Conservation (phyloP, 352 stramenopile species). For the Globisporangium polare region DNA sequence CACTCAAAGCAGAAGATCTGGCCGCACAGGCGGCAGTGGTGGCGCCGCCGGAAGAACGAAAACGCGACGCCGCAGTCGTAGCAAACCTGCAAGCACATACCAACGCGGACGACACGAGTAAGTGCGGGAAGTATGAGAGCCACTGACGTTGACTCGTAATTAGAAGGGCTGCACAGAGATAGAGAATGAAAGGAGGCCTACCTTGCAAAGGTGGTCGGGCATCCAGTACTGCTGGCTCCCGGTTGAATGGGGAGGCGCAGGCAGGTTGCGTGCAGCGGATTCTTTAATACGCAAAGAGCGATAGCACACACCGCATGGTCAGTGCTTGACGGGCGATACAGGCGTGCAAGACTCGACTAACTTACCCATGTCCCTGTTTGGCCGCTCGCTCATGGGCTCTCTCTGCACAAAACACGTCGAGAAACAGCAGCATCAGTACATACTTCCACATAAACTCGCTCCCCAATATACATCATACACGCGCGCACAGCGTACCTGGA, state of each 20-base stretch:
- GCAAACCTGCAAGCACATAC: slow-evolving; percentile 46
- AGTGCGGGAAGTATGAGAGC: neutral
- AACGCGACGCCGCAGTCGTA: slow-evolving; percentile 78
- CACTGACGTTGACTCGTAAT: neutral
- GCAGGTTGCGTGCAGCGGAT: slow-evolving; percentile 24
- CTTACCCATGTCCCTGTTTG: slow-evolving; percentile 12
- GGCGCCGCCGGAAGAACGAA: slow-evolving; percentile 77
- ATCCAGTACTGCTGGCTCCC: slow-evolving; percentile 80
- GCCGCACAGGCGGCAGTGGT: slow-evolving; percentile 83
- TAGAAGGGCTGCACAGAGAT: neutral
- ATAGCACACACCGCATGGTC: too few relatives aligned
- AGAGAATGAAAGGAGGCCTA: slow-evolving; percentile 14
- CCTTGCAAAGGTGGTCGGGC: slow-evolving; percentile 82
- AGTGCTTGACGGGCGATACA: too few relatives aligned
- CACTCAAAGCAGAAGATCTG: slow-evolving; percentile 87
- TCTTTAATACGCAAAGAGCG: too few relatives aligned
- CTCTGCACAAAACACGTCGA: slow-evolving; percentile 8
- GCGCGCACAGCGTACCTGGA: slow-evolving; percentile 28
- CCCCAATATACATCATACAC: neutral
- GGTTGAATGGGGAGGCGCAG: slow-evolving; percentile 30
- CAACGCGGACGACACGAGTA: neutral
- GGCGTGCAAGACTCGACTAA: too few relatives aligned
- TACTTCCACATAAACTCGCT: neutral
- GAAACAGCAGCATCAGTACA: neutral
- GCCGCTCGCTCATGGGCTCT: slow-evolving; percentile 18